Evolutionary conservation across 441 rosid species (phyloP).

Genomic region (Mallotus repandus): DNA sequence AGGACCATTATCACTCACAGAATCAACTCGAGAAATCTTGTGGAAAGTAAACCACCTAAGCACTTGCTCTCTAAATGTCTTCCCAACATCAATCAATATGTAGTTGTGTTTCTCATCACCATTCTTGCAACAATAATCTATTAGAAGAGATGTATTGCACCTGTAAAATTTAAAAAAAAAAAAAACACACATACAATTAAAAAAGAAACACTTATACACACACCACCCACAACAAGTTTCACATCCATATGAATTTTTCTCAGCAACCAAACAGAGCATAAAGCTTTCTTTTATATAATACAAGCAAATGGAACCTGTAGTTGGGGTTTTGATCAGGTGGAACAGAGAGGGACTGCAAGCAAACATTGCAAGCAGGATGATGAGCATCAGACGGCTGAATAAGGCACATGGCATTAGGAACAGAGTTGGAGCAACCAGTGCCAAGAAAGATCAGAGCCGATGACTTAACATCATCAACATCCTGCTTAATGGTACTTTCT

Average conservation of each 20-base stretch:
- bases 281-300: too few species aligned
- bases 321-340: constrained; percentile 79
- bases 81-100: constrained; percentile 84
- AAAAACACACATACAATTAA: too few species aligned
- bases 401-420: constrained; percentile 84
- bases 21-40: constrained; percentile 76
- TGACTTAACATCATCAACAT: background rate
- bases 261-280: too few species aligned
- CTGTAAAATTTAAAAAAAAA: constrained; percentile 32
- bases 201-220: too few species aligned
- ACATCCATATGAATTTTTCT: too few species aligned
- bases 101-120: constrained; percentile 52
- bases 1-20: constrained; percentile 43
- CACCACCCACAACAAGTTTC: background rate
- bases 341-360: constrained; percentile 55
- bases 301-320: constrained; percentile 54
- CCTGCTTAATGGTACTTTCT: background rate
- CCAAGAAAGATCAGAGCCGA: constrained; percentile 83
- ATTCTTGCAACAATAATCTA: constrained; percentile 54
- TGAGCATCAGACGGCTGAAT: constrained; percentile 52
- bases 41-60: constrained; percentile 94
- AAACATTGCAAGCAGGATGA: constrained; percentile 69
- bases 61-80: constrained; percentile 92
- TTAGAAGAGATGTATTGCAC: constrained; percentile 87
- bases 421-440: constrained; percentile 89